Evolutionary conservation across 2,329 filamentous ascomycete species (phyloP).

Genomic region (Microdochium bolleyi): DNA sequence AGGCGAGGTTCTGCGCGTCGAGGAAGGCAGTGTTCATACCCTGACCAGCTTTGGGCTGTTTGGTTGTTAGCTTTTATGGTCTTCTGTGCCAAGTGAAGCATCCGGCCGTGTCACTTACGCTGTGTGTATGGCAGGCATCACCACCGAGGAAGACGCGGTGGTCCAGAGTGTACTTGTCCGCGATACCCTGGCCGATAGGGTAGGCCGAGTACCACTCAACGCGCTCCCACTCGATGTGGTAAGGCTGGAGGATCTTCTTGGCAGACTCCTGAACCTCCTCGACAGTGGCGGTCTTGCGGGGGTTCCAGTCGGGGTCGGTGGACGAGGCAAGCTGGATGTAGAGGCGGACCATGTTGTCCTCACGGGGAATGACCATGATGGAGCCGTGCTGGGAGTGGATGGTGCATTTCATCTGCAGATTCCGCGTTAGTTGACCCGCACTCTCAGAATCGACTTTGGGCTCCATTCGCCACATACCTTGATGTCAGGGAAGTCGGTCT

Average conservation of each 20-base stretch:
- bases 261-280: constrained; percentile 57
- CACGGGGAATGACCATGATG: constrained; percentile 72
- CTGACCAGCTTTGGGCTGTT: constrained; percentile 67
- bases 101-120: constrained; percentile 36
- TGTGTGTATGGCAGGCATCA: constrained; percentile 75
- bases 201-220: constrained; percentile 73
- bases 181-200: constrained; percentile 67
- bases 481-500: constrained; percentile 71
- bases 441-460: background rate
- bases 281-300: constrained; percentile 54
- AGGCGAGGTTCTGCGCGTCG: constrained; percentile 82
- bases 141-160: constrained; percentile 67
- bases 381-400: constrained; percentile 69
- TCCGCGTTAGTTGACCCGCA: constrained; percentile 20
- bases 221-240: constrained; percentile 57
- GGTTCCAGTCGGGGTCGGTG: constrained; percentile 52
- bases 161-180: constrained; percentile 59
- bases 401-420: constrained; percentile 63
- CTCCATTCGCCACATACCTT: constrained; percentile 50
- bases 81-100: background rate
- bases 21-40: constrained; percentile 77
- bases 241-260: constrained; percentile 58
- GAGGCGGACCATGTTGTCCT: constrained; percentile 59
- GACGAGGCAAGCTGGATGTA: constrained; percentile 62
- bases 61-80: constrained; percentile 15